Conservation (phyloP, 805 yeast species). For the Millerozyma acaciae region DNA sequence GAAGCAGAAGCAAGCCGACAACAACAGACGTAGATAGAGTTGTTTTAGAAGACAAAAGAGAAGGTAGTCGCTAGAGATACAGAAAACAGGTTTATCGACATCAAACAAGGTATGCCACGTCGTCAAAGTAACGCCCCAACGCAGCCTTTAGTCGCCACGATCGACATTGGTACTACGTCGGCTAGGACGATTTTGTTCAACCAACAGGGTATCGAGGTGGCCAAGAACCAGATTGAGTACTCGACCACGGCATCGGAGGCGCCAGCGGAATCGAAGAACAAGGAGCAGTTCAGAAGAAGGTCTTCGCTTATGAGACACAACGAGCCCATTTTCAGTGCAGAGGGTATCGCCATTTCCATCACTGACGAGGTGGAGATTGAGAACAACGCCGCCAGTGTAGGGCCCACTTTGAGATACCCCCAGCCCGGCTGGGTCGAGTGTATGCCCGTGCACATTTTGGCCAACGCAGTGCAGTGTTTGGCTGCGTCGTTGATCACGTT, state of each 20-base stretch:
- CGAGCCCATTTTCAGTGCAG: slow-evolving; percentile 65
- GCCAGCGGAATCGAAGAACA: slow-evolving; percentile 39
- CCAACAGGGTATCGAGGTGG: slow-evolving; percentile 69
- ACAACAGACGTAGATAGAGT: too few species aligned
- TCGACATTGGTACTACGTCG: slow-evolving; percentile 90
- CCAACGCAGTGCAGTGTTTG: slow-evolving; percentile 77
- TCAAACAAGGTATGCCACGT: slow-evolving; percentile 43
- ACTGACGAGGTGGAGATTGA: slow-evolving; percentile 60
- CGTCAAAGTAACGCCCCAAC: slow-evolving; percentile 40
- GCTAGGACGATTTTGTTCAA: slow-evolving; percentile 83
- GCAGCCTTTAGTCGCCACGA: slow-evolving; percentile 55
- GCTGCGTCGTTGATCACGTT: slow-evolving; percentile 58
- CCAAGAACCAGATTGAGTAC: slow-evolving; percentile 88
- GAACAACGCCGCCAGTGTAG: slow-evolving; percentile 46
- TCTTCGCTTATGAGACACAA: slow-evolving; percentile 41
- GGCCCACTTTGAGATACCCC: slow-evolving; percentile 74
- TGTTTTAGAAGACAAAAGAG: too few species aligned
- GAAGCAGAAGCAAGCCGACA: too few species aligned
- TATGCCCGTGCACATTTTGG: slow-evolving; percentile 77
- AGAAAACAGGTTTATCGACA: too few species aligned
- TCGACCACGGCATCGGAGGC: slow-evolving; percentile 65
- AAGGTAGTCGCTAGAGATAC: too few species aligned
- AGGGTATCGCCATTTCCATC: slow-evolving; percentile 67
- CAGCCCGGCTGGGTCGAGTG: slow-evolving; percentile 94
- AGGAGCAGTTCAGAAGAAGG: slow-evolving; percentile 44